A percentile compares a stretch with the other conserved stretches of the same genome.
Evolutionary conservation across 2,329 filamentous ascomycete genomes (phyloP).

Genomic region (Diaporthe capsici): DNA sequence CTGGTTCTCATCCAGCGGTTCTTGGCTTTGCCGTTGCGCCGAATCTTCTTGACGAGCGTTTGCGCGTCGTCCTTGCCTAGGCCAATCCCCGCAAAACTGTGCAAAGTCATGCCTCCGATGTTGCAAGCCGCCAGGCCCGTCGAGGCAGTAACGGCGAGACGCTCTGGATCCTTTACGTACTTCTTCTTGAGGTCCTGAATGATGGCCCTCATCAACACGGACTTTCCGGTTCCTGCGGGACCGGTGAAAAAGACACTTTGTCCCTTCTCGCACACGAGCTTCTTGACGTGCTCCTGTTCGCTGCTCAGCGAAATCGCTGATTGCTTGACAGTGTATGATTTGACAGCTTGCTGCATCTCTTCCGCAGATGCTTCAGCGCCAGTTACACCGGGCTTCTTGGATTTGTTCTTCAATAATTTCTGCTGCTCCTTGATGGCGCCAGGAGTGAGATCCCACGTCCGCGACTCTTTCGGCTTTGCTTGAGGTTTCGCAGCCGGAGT

Average conservation of each 20-base stretch:
- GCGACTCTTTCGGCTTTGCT: slow-evolving; percentile 50
- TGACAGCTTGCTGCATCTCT: slow-evolving; percentile 59
- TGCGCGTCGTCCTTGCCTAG: slow-evolving; percentile 90
- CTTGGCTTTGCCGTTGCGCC: slow-evolving; percentile 88
- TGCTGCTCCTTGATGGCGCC: slow-evolving; percentile 84
- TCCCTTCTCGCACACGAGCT: slow-evolving; percentile 82
- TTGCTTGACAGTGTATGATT: slow-evolving; percentile 55
- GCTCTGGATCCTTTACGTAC: slow-evolving; percentile 81
- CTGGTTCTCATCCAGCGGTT: slow-evolving; percentile 91
- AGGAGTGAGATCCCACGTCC: slow-evolving; percentile 80
- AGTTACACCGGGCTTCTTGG: slow-evolving; percentile 62
- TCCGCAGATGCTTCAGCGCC: slow-evolving; percentile 59
- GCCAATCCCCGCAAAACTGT: slow-evolving; percentile 96
- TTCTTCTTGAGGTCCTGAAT: slow-evolving; percentile 86
- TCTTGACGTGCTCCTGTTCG: slow-evolving; percentile 87
- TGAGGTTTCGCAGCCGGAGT: slow-evolving; percentile 51
- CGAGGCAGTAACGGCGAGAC: slow-evolving; percentile 93
- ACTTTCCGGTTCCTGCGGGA: slow-evolving; percentile 96
- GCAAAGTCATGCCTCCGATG: slow-evolving; percentile 93
- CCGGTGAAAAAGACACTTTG: slow-evolving; percentile 98
- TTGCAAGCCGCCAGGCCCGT: slow-evolving; percentile 97
- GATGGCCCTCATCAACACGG: slow-evolving; percentile 92
- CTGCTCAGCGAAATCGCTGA: slow-evolving; percentile 81
- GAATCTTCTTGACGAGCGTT: slow-evolving; percentile 90
- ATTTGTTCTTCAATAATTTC: slow-evolving; percentile 78